Base-by-base conservation (phyloP, 306 rosid species). In the Rubus idaeus region DNA sequence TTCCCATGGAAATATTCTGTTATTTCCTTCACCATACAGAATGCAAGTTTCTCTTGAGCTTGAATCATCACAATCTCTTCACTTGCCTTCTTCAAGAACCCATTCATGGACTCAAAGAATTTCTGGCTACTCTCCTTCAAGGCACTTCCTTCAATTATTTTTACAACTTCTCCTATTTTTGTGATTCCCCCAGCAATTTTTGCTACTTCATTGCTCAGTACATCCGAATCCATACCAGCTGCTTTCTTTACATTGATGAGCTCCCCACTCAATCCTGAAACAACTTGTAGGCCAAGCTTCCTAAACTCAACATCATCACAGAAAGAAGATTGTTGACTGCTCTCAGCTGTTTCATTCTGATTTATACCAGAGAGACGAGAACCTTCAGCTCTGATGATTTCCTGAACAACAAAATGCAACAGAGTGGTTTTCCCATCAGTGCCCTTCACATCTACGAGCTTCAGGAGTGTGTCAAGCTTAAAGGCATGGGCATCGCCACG, bases 401-500 rank as follows among this genome's bases (percentile, higher is more conserved):
- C 98, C 77, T 89, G 97, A 45, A 91, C 90, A 64, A 94, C 98
- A 1, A 94, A 94, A 82, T 94, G 98, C 88, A 91, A 79, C 35
- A 94, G 91, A 68, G 91, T 90, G 13, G 98, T 90, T 79, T 90
- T 94, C 41, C 93, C 91, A 75, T 94, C 97, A 0, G 93, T 75
- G 37, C 97, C 98, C 79, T 90, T 94, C 10, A 94, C 72, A 75
- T 94, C 97, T 45, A 89, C 96, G 18, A 94, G 91, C 90, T 88
- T 94, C 65, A 94, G 81, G 74, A 94, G 98, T 9, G 97, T 89
- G 80, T 94, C 98, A 40, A 94, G 95, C 84, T 91, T 91, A 81
- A 91, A 91, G 20, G 97, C 98, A 11, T 86, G 97, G 10, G 98
- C 97, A 75, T 91, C 97, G 10, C 98, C 98, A 1, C 96, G 95